Evolutionary conservation across 352 stramenopile genomes (phyloP).

Genomic region (Pythium chondricola): DNA sequence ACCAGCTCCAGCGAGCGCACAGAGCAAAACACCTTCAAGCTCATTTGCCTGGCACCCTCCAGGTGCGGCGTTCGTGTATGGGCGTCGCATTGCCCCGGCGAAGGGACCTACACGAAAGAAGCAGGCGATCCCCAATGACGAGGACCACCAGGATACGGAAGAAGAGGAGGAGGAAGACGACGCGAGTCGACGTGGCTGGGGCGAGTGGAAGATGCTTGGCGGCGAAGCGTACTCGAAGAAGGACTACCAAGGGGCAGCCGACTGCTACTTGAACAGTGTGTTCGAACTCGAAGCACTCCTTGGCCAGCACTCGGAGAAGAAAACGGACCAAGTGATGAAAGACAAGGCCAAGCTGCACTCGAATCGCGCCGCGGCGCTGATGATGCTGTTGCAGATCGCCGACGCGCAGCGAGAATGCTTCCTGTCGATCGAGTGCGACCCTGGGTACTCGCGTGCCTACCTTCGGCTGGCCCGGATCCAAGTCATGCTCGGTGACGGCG

Average conservation of each 20-base stretch:
- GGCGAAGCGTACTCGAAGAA: conserved; percentile 34
- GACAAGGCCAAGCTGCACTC: conserved; percentile 80
- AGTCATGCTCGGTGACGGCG: conserved; percentile 53
- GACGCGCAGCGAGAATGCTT: conserved; percentile 69
- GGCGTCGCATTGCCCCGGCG: conserved; percentile 14
- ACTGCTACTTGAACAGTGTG: conserved; percentile 35
- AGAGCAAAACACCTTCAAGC: too few species aligned
- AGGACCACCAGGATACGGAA: neutral
- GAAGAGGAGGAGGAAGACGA: conserved; percentile 16
- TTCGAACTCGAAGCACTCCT: conserved; percentile 42
- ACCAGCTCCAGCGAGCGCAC: neutral
- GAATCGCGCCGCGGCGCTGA: conserved; percentile 69
- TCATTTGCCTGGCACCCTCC: too few species aligned
- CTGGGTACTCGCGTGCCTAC: conserved; percentile 68
- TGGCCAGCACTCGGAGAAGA: conserved; percentile 20
- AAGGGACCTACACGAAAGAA: neutral
- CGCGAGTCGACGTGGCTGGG: conserved; percentile 37
- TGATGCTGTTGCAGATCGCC: conserved; percentile 70
- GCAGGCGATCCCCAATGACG: neutral
- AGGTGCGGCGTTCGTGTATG: conserved; percentile 3
- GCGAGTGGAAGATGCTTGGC: conserved; percentile 55
- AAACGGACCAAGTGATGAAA: conserved; percentile 35
- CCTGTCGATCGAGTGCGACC: conserved; percentile 54
- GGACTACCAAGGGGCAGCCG: conserved; percentile 45
- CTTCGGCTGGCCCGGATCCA: conserved; percentile 65